phyloP scores from a whole-genome alignment of 2,329 filamentous ascomycete species.

The Bipolaris cookei region DNA sequence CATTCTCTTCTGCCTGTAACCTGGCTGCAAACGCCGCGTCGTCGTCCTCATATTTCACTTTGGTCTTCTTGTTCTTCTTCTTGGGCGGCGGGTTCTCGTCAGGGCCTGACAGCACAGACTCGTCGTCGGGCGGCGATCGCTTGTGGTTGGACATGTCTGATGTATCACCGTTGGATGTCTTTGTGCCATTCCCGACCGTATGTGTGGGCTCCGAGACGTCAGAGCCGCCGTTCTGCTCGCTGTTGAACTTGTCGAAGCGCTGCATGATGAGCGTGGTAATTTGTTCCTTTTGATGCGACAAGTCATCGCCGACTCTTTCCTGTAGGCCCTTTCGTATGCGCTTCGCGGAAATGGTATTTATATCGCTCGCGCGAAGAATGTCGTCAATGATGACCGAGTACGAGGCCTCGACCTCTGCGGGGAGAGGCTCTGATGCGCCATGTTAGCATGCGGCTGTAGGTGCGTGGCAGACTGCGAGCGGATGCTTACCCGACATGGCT shows the following conservation, averaged over 20 bases:
- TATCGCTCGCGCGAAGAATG: constrained; percentile 65
- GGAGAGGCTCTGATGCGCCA: constrained; percentile 44
- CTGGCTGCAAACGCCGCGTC: constrained; percentile 87
- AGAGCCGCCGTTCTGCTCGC: constrained; percentile 36
- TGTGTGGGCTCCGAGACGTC: constrained; percentile 50
- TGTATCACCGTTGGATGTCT: constrained; percentile 27
- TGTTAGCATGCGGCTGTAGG: constrained; percentile 18
- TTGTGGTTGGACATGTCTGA: constrained; percentile 47
- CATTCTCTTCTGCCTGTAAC: constrained; percentile 91
- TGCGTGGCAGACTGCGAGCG: constrained; percentile 5
- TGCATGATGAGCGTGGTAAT: constrained; percentile 57
- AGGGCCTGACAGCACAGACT: constrained; percentile 52
- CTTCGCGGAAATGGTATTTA: constrained; percentile 70
- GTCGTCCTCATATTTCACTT: constrained; percentile 73
- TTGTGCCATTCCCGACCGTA: constrained; percentile 45
- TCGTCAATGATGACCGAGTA: constrained; percentile 67
- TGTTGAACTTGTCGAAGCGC: constrained; percentile 58
- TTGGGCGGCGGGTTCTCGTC: constrained; percentile 52
- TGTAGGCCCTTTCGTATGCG: constrained; percentile 69
- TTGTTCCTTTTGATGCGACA: constrained; percentile 63
- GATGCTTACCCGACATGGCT: constrained; percentile 42
- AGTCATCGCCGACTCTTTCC: constrained; percentile 65
- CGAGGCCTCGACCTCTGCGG: constrained; percentile 56
- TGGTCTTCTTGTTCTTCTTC: constrained; percentile 68
- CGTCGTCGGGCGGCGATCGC: constrained; percentile 51